A percentile compares a stretch with the other conserved stretches of the same genome.
Conservation (phyloP, 2,329 filamentous ascomycete genomes). For the Cordyceps sp. region DNA sequence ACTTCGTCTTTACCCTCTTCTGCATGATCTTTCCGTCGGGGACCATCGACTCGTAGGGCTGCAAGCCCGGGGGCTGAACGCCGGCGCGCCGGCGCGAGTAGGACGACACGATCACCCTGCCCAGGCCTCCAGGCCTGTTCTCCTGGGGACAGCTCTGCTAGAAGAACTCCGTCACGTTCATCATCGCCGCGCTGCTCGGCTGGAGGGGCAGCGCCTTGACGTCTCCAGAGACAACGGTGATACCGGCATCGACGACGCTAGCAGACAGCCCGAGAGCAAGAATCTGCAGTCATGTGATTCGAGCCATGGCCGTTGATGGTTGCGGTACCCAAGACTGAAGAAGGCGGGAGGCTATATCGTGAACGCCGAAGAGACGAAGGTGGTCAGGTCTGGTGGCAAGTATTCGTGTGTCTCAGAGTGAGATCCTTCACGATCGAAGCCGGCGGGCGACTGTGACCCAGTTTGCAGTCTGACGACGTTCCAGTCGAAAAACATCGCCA, state of each 20-base stretch:
- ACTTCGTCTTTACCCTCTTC: constrained; percentile 18
- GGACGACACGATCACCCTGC: constrained; percentile 13
- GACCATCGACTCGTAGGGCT: constrained; percentile 4
- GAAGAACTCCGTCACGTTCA: constrained; percentile 14
- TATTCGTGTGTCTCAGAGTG: too few species aligned
- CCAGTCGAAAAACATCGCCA: too few species aligned
- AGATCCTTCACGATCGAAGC: too few species aligned
- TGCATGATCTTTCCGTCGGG: constrained; percentile 14
- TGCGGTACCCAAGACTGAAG: background rate
- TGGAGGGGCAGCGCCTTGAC: constrained; percentile 12
- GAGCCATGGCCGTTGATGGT: background rate
- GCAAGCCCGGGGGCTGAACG: too few species aligned
- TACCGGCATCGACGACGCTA: constrained; percentile 6
- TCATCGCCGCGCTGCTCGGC: constrained; percentile 7
- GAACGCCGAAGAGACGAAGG: too few species aligned
- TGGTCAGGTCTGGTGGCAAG: too few species aligned
- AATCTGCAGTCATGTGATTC: constrained; percentile 1
- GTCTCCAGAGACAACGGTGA: constrained; percentile 10
- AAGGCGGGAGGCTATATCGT: background rate
- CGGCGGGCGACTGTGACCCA: too few species aligned
- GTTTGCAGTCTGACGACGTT: too few species aligned
- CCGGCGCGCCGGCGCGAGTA: too few species aligned
- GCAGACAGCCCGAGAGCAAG: constrained; percentile 4
- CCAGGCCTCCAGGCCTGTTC: constrained; percentile 5
- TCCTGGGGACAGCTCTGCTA: constrained; percentile 17